A percentile compares a stretch with the other conserved stretches of the same genome.
Conservation (phyloP, 2,329 filamentous ascomycete species). For the Cercospora brassicicola region DNA sequence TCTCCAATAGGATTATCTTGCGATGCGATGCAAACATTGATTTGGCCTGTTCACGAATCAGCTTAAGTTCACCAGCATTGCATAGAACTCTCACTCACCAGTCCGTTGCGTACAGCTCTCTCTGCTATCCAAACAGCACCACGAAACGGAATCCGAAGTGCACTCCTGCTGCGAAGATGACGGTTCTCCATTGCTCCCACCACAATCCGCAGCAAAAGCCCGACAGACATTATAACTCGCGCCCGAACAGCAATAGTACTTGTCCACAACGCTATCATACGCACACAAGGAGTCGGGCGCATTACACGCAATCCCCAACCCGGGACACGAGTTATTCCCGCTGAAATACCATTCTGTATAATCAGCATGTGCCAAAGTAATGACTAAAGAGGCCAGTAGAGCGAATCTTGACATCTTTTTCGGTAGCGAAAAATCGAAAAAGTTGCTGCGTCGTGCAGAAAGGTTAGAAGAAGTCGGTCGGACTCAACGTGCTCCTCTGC, state of each 20-base stretch:
- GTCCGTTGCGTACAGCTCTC: slow-evolving; percentile 21
- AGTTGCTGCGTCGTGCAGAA: background rate
- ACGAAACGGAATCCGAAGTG: slow-evolving; percentile 7
- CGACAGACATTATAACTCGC: slow-evolving; percentile 19
- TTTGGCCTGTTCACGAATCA: slow-evolving; percentile 13
- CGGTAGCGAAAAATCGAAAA: background rate
- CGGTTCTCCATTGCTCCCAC: slow-evolving; percentile 12
- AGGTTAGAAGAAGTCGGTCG: background rate
- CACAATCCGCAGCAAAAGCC: slow-evolving; percentile 17
- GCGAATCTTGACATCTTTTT: background rate
- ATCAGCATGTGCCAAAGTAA: slow-evolving; percentile 9
- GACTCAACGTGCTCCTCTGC: background rate
- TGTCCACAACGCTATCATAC: slow-evolving; percentile 20
- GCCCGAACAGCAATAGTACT: slow-evolving; percentile 23
- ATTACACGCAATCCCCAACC: slow-evolving; percentile 12
- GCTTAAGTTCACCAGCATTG: background rate
- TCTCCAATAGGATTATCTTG: slow-evolving; percentile 21
- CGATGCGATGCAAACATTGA: slow-evolving; percentile 20
- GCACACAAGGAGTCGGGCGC: slow-evolving; percentile 17
- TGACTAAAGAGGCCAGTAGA: background rate
- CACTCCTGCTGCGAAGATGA: slow-evolving; percentile 15
- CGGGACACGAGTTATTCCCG: slow-evolving; percentile 14
- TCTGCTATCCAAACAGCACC: slow-evolving; percentile 20
- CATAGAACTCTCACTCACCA: slow-evolving; percentile 4
- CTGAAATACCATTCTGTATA: slow-evolving; percentile 23